Evolutionary conservation across 805 yeast genomes (phyloP).

Genomic region (Metschnikowia gruessii): DNA sequence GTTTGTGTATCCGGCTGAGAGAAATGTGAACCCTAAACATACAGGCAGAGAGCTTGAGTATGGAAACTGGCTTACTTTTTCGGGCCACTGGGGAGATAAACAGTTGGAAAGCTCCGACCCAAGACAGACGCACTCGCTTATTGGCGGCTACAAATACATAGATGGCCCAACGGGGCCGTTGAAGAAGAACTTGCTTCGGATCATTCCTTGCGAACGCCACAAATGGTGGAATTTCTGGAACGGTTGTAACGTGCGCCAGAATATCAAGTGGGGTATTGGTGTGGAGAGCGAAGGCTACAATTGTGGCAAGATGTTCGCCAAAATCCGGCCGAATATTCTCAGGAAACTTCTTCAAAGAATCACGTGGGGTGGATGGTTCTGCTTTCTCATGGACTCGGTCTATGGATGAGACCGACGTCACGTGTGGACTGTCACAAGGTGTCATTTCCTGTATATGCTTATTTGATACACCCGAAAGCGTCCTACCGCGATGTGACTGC

Average conservation of each 20-base stretch:
- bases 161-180: slow-evolving; percentile 95
- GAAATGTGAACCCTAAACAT: slow-evolving; percentile 42
- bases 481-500: no score
- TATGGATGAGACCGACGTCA: slow-evolving; percentile 34
- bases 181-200: slow-evolving; percentile 66
- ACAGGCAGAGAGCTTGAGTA: slow-evolving; percentile 51
- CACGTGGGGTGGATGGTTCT: slow-evolving; percentile 63
- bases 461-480: no score
- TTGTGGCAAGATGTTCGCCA: slow-evolving; percentile 65
- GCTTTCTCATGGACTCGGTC: slow-evolving; percentile 50
- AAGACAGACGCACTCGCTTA: slow-evolving; percentile 82
- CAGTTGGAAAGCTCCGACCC: slow-evolving; percentile 64
- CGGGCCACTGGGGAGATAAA: slow-evolving; percentile 91
- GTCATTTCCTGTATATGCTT: no score
- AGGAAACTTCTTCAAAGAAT: slow-evolving; percentile 45
- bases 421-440: no score
- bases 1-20: slow-evolving; percentile 40
- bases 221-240: slow-evolving; percentile 93
- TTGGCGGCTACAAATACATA: slow-evolving; percentile 80
- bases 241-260: slow-evolving; percentile 75
- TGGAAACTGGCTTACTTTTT: slow-evolving; percentile 75
- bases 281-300: slow-evolving; percentile 82
- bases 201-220: slow-evolving; percentile 72
- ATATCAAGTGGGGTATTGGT: slow-evolving; percentile 80
- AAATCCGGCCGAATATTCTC: slow-evolving; percentile 51